Conservation (phyloP, 2,329 filamentous ascomycete genomes). For the Colletotrichum scovillei region DNA sequence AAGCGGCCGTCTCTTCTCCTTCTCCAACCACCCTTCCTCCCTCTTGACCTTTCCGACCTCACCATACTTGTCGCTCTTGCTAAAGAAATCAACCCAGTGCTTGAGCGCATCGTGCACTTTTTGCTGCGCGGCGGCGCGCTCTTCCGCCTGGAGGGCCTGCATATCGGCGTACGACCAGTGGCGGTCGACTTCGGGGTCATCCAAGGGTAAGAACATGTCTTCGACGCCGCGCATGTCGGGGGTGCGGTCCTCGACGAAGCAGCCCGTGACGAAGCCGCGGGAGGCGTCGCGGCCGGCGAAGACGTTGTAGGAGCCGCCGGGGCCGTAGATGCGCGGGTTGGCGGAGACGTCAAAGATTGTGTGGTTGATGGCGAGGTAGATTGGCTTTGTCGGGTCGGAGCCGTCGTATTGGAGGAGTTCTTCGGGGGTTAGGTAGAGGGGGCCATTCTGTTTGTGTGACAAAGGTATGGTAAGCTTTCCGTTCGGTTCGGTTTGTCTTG, state of each 20-base stretch:
- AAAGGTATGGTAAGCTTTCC: not conserved
- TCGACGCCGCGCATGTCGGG: slow-evolving; percentile 89
- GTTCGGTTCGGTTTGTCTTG: no score
- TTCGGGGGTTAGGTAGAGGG: slow-evolving; percentile 77
- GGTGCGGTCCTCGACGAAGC: slow-evolving; percentile 87
- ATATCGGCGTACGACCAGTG: slow-evolving; percentile 67
- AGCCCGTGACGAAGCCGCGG: slow-evolving; percentile 91
- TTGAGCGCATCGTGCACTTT: slow-evolving; percentile 75
- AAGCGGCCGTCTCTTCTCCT: slow-evolving; percentile 70
- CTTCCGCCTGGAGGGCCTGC: slow-evolving; percentile 66
- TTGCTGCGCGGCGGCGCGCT: slow-evolving; percentile 72
- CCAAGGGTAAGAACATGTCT: slow-evolving; percentile 80
- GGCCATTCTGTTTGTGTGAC: slow-evolving; percentile 62
- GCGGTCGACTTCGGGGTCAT: slow-evolving; percentile 71
- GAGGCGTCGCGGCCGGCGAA: slow-evolving; percentile 90
- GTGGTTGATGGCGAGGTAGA: slow-evolving; percentile 92
- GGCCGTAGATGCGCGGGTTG: slow-evolving; percentile 78
- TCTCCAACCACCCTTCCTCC: slow-evolving; percentile 70
- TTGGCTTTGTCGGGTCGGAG: slow-evolving; percentile 76
- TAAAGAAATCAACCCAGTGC: slow-evolving; percentile 89
- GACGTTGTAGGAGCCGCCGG: slow-evolving; percentile 86
- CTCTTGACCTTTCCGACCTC: slow-evolving; percentile 80
- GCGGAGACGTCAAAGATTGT: slow-evolving; percentile 86
- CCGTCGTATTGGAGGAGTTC: slow-evolving; percentile 84
- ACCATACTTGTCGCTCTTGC: slow-evolving; percentile 82